Percentiles rank a stretch among this genome's conserved stretches.
These are phyloP conservation scores for Paraphaeosphaeria sporulosa DNA, from an alignment of 2,329 filamentous ascomycete genomes.

Conservation along the genomic window DNA sequence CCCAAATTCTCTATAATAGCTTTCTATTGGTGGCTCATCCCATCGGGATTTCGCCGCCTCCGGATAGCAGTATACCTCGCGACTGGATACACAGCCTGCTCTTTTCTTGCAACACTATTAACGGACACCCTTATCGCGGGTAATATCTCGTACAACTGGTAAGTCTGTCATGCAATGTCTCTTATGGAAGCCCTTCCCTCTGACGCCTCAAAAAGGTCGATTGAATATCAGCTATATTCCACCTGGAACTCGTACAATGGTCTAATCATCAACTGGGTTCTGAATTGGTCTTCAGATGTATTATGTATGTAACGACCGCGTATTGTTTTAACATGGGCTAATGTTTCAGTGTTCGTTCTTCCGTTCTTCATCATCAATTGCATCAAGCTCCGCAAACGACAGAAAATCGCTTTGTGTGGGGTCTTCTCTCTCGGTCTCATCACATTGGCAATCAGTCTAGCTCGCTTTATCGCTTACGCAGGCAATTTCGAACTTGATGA, in stretches of 20 bases:
- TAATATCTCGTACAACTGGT: slow-evolving; percentile 30
- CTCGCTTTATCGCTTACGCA: slow-evolving; percentile 30
- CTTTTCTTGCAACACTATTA: slow-evolving; percentile 25
- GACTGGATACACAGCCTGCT: slow-evolving; percentile 16
- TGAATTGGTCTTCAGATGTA: slow-evolving; percentile 31
- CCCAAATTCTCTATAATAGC: slow-evolving; percentile 30
- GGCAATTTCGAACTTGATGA: slow-evolving; percentile 26
- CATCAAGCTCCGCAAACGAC: slow-evolving; percentile 31
- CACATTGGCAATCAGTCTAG: slow-evolving; percentile 31
- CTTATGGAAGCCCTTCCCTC: no score
- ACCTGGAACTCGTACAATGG: slow-evolving; percentile 28
- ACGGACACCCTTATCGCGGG: slow-evolving; percentile 24
- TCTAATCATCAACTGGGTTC: slow-evolving; percentile 23
- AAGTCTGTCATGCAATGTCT: not conserved
- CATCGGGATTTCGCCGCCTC: slow-evolving; percentile 26
- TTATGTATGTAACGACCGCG: slow-evolving; percentile 17
- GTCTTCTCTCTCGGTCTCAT: slow-evolving; percentile 31
- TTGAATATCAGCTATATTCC: slow-evolving; percentile 29
- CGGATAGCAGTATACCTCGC: slow-evolving; percentile 24
- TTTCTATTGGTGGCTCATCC: slow-evolving; percentile 38
- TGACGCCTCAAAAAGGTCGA: slow-evolving; percentile 18
- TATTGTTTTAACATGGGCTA: not conserved
- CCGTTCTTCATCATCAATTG: slow-evolving; percentile 33
- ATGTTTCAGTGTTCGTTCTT: slow-evolving; percentile 24
- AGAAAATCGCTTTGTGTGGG: slow-evolving; percentile 31